Evolutionary conservation across 2,329 filamentous ascomycete species (phyloP).

Genomic region (Macrophomina phaseolina): DNA sequence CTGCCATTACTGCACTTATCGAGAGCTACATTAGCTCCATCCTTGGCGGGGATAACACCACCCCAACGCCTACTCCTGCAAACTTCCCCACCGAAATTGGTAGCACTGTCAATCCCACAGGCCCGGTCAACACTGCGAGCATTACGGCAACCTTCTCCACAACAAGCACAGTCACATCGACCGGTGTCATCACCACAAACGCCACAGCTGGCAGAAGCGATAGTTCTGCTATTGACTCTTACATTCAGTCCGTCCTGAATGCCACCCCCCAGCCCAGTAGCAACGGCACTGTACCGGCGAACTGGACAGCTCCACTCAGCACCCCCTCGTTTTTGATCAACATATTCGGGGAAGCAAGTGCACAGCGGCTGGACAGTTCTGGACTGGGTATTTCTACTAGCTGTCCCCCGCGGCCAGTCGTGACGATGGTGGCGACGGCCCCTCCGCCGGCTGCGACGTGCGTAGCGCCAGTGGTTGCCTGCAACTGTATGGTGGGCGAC

Average conservation of each 20-base stretch:
- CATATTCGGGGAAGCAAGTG: neutral
- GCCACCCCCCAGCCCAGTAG: constrained; percentile 41
- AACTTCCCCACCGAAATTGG: neutral
- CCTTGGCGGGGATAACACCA: neutral
- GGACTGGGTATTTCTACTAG: neutral
- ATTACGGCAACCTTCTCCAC: neutral
- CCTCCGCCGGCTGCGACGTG: constrained; percentile 6
- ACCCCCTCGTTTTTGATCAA: neutral
- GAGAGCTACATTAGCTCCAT: constrained; percentile 16
- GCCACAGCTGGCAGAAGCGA: constrained; percentile 3
- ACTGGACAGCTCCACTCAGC: neutral
- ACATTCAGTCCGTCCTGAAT: constrained; percentile 27
- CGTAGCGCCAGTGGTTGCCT: constrained; percentile 8
- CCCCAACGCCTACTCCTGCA: constrained; percentile 4
- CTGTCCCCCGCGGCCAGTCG: constrained; percentile 9
- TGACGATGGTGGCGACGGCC: neutral
- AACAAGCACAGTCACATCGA: constrained; percentile 12
- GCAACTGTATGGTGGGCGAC: constrained; percentile 12
- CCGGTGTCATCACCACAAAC: constrained; percentile 16
- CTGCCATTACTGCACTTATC: neutral
- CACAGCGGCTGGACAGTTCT: neutral
- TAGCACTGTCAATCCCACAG: constrained; percentile 23
- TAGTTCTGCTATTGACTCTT: constrained; percentile 1
- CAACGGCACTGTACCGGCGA: constrained; percentile 36
- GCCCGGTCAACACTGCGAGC: constrained; percentile 18